phyloP scores from a whole-genome alignment of 441 rosid species.

The Corymbia citriodora region DNA sequence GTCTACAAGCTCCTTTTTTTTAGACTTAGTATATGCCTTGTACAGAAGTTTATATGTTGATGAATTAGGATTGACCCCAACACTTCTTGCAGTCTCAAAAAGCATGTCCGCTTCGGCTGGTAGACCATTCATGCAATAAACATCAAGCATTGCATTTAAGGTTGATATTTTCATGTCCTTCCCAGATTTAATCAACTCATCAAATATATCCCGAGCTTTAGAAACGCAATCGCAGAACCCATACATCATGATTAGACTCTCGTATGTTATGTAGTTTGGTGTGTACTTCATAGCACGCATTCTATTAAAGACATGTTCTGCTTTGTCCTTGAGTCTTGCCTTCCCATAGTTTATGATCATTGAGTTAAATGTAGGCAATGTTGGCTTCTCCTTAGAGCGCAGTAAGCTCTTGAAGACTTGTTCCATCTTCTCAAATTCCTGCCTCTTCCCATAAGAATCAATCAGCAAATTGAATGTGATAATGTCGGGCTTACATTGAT shows the following conservation, averaged over 20 bases:
- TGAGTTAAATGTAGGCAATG: constrained; percentile 83
- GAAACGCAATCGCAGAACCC: constrained; percentile 69
- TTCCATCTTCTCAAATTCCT: constrained; percentile 92
- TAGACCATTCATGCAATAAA: constrained; percentile 58
- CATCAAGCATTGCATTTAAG: constrained; percentile 50
- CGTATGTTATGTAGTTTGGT: constrained; percentile 65
- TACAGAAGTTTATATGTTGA: constrained; percentile 86
- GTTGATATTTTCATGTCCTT: constrained; percentile 61
- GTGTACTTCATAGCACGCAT: constrained; percentile 61
- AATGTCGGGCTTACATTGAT: constrained; percentile 71
- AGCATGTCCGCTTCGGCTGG: constrained; percentile 65
- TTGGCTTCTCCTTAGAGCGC: constrained; percentile 74
- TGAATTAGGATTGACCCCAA: constrained; percentile 41
- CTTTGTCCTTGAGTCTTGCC: constrained; percentile 70
- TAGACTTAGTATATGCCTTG: constrained; percentile 72
- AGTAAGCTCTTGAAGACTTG: constrained; percentile 75
- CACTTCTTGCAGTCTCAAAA: constrained; percentile 29
- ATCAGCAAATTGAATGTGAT: constrained; percentile 78
- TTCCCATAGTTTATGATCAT: constrained; percentile 87
- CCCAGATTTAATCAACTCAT: constrained; percentile 44
- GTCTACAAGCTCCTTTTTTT: constrained; percentile 66
- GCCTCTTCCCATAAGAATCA: constrained; percentile 83
- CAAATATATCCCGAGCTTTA: constrained; percentile 66
- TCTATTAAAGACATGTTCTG: constrained; percentile 51
- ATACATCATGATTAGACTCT: constrained; percentile 72